Evolutionary conservation across 371 early-diverging fungal species (phyloP), one percentile per base, ranked within the genome.

Genomic region (Parasitella parasitica): DNA sequence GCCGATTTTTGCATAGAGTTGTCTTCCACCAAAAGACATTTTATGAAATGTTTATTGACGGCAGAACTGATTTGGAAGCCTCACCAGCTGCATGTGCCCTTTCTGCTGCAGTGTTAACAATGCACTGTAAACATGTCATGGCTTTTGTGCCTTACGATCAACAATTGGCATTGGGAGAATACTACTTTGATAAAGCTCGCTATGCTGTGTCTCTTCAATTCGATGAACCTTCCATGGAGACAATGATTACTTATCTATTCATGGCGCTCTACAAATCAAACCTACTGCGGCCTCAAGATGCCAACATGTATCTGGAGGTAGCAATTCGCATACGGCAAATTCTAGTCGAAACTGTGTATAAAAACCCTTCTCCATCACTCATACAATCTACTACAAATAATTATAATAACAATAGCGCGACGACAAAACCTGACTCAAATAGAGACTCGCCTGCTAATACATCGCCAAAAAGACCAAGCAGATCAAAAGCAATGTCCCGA

Each of bases 11-110:
- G 13, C 62, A 57, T n/a, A 46, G 50, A 11, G 59, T 79, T 9
- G 37, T 57, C 3, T 64, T 72, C 48, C 80, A 79, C 32, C 68
- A 70, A 48, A 26, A 39, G 8, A 72, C 77, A 8, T 79, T 79
- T 28, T 72, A 64, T 30, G 58, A 70, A 30, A 24, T 71, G 15
- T 76, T 72, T 69, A 65, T 76, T 3, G 46, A 67, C 38, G 36
- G 41, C 34, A 51, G 36, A 12, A 28, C 20, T n/a, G 69, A 73
- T 36, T 59, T 66, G 12, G 67, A 73, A 50, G 27, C 62, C 0
- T 77, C 78, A 18, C 67, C 75, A 4, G 75, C 59, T 3, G 69
- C 73, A 2, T 76, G 66, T 52, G 75, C 73, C 6, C 36, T 76
- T 6, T 56, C 67, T 32, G 80, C 77, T 16, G 67, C 67, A 18